Evolutionary conservation across 1,139 yeast genomes (phyloP).

Genomic region (Kurtzmaniella quercitrusa): DNA sequence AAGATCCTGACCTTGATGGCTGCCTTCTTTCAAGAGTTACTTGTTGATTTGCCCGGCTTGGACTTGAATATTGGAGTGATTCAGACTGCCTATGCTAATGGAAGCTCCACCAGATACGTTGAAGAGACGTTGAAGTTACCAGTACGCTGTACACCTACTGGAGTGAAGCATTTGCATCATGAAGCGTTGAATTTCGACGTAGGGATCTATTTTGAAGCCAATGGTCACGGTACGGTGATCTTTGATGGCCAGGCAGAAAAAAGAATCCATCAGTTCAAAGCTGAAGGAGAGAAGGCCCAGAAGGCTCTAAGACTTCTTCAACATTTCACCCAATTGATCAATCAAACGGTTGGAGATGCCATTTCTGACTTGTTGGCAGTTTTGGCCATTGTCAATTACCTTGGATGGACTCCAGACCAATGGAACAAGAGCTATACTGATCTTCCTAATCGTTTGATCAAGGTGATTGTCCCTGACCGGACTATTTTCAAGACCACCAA

Average conservation of each 20-base stretch:
- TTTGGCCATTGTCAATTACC: constrained; percentile 56
- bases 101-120: constrained; percentile 77
- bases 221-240: constrained; percentile 97
- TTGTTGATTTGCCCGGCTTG: constrained; percentile 36
- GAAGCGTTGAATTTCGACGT: constrained; percentile 80
- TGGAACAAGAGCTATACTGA: constrained; percentile 83
- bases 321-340: constrained; percentile 66
- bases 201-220: constrained; percentile 96
- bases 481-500: constrained; percentile 76
- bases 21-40: constrained; percentile 52
- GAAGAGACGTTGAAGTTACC: constrained; percentile 63
- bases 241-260: constrained; percentile 59
- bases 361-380: constrained; percentile 83
- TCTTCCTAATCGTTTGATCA: constrained; percentile 78
- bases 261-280: constrained; percentile 22
- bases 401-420: constrained; percentile 51
- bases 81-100: constrained; percentile 98
- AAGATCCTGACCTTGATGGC: constrained; percentile 86
- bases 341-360: constrained; percentile 98
- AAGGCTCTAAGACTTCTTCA: constrained; percentile 49
- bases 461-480: constrained; percentile 82
- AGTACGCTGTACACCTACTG: constrained; percentile 88
- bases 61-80: constrained; percentile 71
- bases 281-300: constrained; percentile 22
- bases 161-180: constrained; percentile 93